Evolutionary conservation across 192 early-diverging fungal genomes (phyloP).

Genomic region (Diversispora eburnea): DNA sequence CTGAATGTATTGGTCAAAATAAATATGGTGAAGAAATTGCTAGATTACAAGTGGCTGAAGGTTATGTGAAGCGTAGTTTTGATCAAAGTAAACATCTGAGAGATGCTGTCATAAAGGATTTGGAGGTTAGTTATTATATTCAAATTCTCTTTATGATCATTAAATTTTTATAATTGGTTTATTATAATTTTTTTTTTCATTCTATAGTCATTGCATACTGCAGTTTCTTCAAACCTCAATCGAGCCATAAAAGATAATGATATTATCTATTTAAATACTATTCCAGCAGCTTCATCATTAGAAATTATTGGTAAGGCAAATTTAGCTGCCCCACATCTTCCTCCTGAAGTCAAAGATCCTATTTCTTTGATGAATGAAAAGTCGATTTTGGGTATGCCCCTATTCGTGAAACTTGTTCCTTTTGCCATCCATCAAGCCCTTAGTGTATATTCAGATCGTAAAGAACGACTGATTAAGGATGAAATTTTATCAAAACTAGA

Average conservation of each 20-base stretch:
- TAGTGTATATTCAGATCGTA: constrained; percentile 80
- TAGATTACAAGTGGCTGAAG: constrained; percentile 57
- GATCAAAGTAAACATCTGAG: constrained; percentile 39
- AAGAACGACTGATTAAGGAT: constrained; percentile 70
- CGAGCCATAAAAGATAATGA: constrained; percentile 88
- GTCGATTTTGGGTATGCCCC: constrained; percentile 57
- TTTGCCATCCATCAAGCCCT: constrained; percentile 89
- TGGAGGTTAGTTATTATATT: constrained; percentile 23
- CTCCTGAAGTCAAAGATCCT: constrained; percentile 59
- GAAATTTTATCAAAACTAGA: constrained; percentile 61
- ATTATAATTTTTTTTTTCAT: background rate
- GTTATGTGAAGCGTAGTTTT: constrained; percentile 42
- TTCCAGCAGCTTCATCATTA: constrained; percentile 62
- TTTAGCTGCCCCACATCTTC: constrained; percentile 65
- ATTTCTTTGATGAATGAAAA: constrained; percentile 61
- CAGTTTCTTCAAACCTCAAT: constrained; percentile 46
- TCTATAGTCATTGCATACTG: constrained; percentile 42
- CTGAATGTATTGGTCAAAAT: constrained; percentile 65
- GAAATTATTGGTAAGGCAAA: constrained; percentile 59
- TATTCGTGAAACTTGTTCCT: constrained; percentile 83
- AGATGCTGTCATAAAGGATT: constrained; percentile 39
- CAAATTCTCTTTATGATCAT: background rate
- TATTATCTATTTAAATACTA: constrained; percentile 79
- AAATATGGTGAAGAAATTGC: constrained; percentile 87
- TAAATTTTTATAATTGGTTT: background rate